A percentile compares a stretch with the other conserved stretches of the same genome.
These are phyloP conservation scores for Stemphylium vesicarium DNA, from an alignment of 2,329 filamentous ascomycete species.

Conservation along the genomic window DNA sequence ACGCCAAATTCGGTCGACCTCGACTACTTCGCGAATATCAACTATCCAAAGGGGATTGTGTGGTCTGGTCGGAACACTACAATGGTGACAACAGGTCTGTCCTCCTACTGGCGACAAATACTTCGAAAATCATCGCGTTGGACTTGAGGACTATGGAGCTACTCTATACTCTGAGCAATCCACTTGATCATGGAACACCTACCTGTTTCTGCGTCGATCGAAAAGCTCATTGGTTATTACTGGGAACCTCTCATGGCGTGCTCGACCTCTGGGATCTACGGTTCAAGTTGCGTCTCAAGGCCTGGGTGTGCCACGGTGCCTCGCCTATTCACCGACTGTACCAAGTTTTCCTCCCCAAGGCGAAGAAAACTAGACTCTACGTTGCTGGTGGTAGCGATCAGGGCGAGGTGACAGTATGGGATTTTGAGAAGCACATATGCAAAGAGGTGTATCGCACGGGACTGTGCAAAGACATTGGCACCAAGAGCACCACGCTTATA, in stretches of 20 bases:
- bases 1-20: constrained; percentile 76
- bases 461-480: constrained; percentile 37
- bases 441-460: constrained; percentile 82
- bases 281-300: constrained; percentile 86
- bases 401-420: constrained; percentile 94
- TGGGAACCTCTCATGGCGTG: constrained; percentile 92
- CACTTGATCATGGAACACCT: constrained; percentile 87
- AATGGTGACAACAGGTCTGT: constrained; percentile 82
- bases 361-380: constrained; percentile 81
- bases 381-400: constrained; percentile 85
- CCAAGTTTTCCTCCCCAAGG: constrained; percentile 61
- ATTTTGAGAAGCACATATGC: constrained; percentile 87
- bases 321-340: constrained; percentile 79
- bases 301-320: constrained; percentile 85
- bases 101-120: constrained; percentile 84
- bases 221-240: constrained; percentile 85
- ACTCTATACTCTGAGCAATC: constrained; percentile 81
- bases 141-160: constrained; percentile 87
- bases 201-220: constrained; percentile 90
- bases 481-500: constrained; percentile 72
- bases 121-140: constrained; percentile 80
- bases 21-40: constrained; percentile 75
- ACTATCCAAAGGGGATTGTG: constrained; percentile 75
- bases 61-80: constrained; percentile 92
- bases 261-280: constrained; percentile 94